phyloP scores from a whole-genome alignment of 768 basidiomycete genomes.

The Termitomyces titanicus region DNA sequence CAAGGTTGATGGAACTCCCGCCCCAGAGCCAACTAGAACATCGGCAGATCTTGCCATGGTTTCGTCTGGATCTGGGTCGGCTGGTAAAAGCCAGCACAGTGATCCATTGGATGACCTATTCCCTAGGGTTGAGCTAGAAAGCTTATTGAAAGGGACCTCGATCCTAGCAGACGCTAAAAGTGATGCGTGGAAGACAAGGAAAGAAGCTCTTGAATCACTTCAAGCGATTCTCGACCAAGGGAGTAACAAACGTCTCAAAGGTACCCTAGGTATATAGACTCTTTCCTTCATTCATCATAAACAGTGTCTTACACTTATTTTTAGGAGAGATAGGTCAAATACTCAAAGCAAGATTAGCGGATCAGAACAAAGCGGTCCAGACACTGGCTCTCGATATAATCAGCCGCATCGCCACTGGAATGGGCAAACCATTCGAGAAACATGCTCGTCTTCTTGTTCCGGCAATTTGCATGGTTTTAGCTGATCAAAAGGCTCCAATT shows the following conservation, averaged over 20 bases:
- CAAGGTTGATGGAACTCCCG: constrained; percentile 73
- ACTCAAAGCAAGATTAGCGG: constrained; percentile 82
- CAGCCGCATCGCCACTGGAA: constrained; percentile 84
- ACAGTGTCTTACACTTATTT: constrained; percentile 3
- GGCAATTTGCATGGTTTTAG: constrained; percentile 78
- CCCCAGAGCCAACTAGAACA: constrained; percentile 75
- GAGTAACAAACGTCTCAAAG: constrained; percentile 87
- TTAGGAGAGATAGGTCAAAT: constrained; percentile 88
- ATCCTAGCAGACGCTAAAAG: constrained; percentile 83
- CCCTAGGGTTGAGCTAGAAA: constrained; percentile 91
- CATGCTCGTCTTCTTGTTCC: constrained; percentile 72
- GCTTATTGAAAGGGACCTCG: constrained; percentile 76
- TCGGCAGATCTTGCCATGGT: constrained; percentile 70
- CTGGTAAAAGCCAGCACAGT: constrained; percentile 28
- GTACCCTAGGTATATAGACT: constrained; percentile 77
- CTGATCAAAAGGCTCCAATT: constrained; percentile 90
- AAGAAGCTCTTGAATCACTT: constrained; percentile 87
- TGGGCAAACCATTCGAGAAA: constrained; percentile 96
- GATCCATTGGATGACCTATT: constrained; percentile 94
- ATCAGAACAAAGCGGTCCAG: constrained; percentile 95
- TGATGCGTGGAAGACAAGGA: constrained; percentile 95
- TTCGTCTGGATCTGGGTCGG: constrained; percentile 38
- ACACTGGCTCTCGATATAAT: constrained; percentile 86
- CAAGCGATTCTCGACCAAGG: constrained; percentile 86
- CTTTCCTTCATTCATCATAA: not conserved